A percentile compares a stretch with the other conserved stretches of the same genome.
Conservation (phyloP, 179 eudicot species). For the Actinidia chinensis region DNA sequence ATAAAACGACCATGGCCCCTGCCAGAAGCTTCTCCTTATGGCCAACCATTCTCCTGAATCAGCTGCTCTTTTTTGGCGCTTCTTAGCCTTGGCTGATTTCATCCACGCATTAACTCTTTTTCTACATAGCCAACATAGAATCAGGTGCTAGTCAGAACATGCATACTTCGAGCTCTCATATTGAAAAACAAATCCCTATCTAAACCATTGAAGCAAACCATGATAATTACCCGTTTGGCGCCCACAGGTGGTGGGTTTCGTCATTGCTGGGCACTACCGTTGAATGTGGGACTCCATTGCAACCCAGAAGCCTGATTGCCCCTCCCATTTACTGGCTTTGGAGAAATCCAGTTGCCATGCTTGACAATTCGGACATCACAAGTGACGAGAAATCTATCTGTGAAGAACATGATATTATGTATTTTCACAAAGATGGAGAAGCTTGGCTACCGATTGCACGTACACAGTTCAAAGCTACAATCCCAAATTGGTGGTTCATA, state of each 20-base stretch:
- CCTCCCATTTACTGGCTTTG: slow-evolving; percentile 23
- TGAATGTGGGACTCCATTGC: slow-evolving; percentile 30
- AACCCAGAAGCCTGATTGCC: slow-evolving; percentile 18
- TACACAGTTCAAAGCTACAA: too few relatives aligned
- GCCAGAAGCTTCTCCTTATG: slow-evolving; percentile 36
- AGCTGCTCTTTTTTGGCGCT: slow-evolving; percentile 56
- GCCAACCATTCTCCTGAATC: slow-evolving; percentile 45
- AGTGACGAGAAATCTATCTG: slow-evolving; percentile 86
- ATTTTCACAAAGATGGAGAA: slow-evolving; percentile 7
- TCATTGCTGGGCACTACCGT: slow-evolving; percentile 21
- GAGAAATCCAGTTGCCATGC: slow-evolving; percentile 34
- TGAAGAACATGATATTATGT: slow-evolving; percentile 10
- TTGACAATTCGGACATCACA: slow-evolving; percentile 69
- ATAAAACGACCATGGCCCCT: slow-evolving; percentile 58
- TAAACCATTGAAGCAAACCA: not conserved
- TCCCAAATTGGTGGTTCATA: too few relatives aligned
- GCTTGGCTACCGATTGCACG: not conserved
- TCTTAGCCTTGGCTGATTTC: slow-evolving; percentile 48
- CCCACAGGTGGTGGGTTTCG: slow-evolving; percentile 26
- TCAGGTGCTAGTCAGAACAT: not conserved
- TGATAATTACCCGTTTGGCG: slow-evolving; percentile 12
- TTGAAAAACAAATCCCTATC: not conserved
- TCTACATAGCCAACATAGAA: slow-evolving; percentile 21
- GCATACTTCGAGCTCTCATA: not conserved
- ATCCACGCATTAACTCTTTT: slow-evolving; percentile 50